A percentile compares a stretch with the other conserved stretches of the same genome.
These are phyloP conservation scores for Aspergillus olivimuriae DNA, from an alignment of 495 filamentous ascomycete species.

Conservation along the genomic window DNA sequence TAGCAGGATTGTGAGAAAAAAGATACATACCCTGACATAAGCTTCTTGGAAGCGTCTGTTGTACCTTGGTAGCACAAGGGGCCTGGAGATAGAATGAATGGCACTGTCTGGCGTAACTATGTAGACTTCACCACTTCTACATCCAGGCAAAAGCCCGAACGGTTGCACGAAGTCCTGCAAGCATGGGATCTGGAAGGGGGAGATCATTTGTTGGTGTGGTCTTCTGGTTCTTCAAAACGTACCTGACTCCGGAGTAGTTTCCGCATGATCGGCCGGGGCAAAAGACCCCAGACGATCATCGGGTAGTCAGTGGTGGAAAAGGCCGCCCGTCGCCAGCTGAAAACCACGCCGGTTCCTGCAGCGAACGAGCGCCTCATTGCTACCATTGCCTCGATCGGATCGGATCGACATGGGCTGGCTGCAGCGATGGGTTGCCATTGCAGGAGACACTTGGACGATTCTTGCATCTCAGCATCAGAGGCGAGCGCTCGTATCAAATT, in stretches of 20 bases:
- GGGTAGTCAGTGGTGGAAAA: not conserved
- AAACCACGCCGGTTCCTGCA: constrained; percentile 5
- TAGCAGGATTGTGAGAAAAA: no score
- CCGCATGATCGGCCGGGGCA: not conserved
- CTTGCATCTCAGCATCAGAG: no score
- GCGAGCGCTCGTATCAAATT: not conserved
- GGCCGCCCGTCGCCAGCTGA: constrained; percentile 2
- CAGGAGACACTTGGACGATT: no score
- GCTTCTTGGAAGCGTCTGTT: no score
- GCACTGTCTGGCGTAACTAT: not conserved
- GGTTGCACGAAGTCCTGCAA: constrained; percentile 1
- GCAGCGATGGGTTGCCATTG: not conserved
- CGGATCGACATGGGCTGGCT: constrained; percentile 5
- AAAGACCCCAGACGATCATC: not conserved
- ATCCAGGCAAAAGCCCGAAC: constrained; percentile 3
- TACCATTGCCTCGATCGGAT: constrained; percentile 7
- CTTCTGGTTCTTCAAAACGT: not conserved
- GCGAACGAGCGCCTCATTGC: constrained; percentile 4
- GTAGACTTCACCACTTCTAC: not conserved
- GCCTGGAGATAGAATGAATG: no score
- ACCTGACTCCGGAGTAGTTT: no score
- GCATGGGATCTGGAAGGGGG: not conserved
- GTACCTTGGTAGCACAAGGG: no score
- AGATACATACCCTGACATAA: no score
- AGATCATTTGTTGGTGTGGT: no score